Base-by-base conservation (phyloP, 176 grass and related monocot genomes). In the Hordeum marinum region DNA sequence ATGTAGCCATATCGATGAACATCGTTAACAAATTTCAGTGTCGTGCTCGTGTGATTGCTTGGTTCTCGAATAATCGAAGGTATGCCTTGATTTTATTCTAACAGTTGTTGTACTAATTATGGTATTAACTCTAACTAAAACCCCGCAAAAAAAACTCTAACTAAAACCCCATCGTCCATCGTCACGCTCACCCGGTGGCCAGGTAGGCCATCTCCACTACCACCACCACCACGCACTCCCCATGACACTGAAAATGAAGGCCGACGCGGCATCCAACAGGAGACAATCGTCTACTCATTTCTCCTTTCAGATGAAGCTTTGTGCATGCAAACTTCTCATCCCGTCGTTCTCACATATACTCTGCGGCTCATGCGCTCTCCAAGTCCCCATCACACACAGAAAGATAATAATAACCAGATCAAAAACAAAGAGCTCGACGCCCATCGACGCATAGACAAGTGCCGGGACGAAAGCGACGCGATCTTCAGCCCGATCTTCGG, bases 121-220 rank as follows among this genome's bases (percentile, higher is more conserved):
- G n/a, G n/a, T n/a, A n/a, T n/a, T n/a, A n/a, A n/a, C n/a, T n/a
- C n/a, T n/a, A n/a, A n/a, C n/a, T n/a, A n/a, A n/a, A n/a, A n/a
- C n/a, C n/a, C n/a, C n/a, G n/a, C n/a, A n/a, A n/a, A n/a, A n/a
- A n/a, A n/a, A n/a, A n/a, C n/a, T n/a, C n/a, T n/a, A n/a, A n/a
- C n/a, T 17, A 52, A 2, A 54, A 54, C 15, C 7, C n/a, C 85
- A 55, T 65, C 78, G 21, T 48, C 67, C 18, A 2, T 8, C 52
- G 18, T 55, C 52, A 55, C 52, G 6, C 31, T 75, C 24, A 25
- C 4, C 34, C 18, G 75, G 71, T 87, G 79, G 58, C 68, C 85
- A 87, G 15, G 42, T 17, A 68, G 71, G 79, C 46, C 21, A 12
- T 27, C 20, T 87, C 71, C 85, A 82, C 85, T 21, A 7, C 45